These are phyloP conservation scores for Lentinula edodes DNA, from an alignment of 768 basidiomycete species.

Conservation along the genomic window DNA sequence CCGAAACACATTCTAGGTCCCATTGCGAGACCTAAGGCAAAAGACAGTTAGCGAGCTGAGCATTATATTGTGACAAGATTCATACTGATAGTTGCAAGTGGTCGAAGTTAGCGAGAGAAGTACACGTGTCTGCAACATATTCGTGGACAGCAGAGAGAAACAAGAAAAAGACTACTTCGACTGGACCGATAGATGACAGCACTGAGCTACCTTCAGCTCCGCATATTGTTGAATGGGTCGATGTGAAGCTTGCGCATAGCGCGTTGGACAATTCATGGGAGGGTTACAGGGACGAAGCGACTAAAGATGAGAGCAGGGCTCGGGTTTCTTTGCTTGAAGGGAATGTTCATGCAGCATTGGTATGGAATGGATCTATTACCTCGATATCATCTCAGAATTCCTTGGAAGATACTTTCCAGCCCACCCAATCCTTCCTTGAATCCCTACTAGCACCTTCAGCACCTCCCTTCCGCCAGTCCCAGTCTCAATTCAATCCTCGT, in stretches of 20 bases:
- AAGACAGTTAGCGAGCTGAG: too few species aligned
- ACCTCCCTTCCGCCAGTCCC: slow-evolving; percentile 19
- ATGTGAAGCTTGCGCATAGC: slow-evolving; percentile 37
- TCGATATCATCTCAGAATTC: not conserved
- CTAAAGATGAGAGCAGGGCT: slow-evolving; percentile 71
- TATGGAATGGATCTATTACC: slow-evolving; percentile 24
- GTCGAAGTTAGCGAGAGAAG: too few species aligned
- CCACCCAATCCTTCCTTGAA: slow-evolving; percentile 35
- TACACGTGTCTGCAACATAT: slow-evolving; percentile 14
- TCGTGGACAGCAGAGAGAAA: slow-evolving; percentile 9
- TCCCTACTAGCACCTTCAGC: slow-evolving; percentile 25
- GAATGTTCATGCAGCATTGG: slow-evolving; percentile 70
- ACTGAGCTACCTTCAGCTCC: slow-evolving; percentile 57
- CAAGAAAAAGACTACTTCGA: slow-evolving; percentile 10
- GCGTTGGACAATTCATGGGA: slow-evolving; percentile 44
- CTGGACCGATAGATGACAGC: slow-evolving; percentile 23
- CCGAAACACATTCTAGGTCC: too few species aligned
- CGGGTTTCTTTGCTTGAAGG: slow-evolving; percentile 81
- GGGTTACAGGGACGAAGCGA: slow-evolving; percentile 56
- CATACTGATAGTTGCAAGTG: too few species aligned
- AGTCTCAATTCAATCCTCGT: slow-evolving; percentile 44
- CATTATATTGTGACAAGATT: too few species aligned
- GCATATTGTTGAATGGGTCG: slow-evolving; percentile 72
- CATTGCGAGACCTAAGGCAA: too few species aligned
- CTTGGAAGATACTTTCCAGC: slow-evolving; percentile 41